These are phyloP conservation scores for Myriosclerotinia scirpicola DNA, from an alignment of 2,329 filamentous ascomycete species.

Conservation along the genomic window DNA sequence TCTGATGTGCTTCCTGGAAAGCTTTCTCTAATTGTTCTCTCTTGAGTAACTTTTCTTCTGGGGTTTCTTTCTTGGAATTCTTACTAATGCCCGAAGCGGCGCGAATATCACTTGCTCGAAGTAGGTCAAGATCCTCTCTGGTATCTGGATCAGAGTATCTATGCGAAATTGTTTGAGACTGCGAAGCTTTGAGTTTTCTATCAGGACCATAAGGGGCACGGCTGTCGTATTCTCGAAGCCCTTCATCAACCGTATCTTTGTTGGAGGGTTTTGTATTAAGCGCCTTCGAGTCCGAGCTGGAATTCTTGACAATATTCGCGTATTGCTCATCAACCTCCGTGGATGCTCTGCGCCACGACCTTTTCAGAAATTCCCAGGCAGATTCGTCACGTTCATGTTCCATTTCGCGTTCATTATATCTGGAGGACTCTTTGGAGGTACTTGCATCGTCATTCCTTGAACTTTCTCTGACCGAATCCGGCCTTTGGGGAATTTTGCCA, in stretches of 20 bases:
- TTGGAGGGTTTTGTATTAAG: background rate
- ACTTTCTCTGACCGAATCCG: too few relatives aligned
- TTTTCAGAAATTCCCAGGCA: too few relatives aligned
- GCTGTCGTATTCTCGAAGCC: background rate
- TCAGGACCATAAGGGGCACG: background rate
- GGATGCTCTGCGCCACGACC: too few relatives aligned
- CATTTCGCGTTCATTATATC: too few relatives aligned
- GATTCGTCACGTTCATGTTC: too few relatives aligned
- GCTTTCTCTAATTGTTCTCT: constrained; percentile 36
- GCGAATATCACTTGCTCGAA: constrained; percentile 36
- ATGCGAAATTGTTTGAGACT: background rate
- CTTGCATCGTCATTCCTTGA: too few relatives aligned
- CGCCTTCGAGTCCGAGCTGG: background rate
- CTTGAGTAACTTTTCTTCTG: constrained; percentile 33
- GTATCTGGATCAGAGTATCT: constrained; percentile 17
- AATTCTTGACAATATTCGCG: constrained; percentile 21
- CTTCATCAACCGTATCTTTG: background rate
- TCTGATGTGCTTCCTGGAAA: constrained; percentile 28
- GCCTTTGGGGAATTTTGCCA: too few relatives aligned
- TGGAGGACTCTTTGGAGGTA: too few relatives aligned
- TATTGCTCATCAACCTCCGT: constrained; percentile 1
- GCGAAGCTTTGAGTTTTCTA: background rate
- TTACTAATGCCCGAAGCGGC: constrained; percentile 31
- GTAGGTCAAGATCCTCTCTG: constrained; percentile 30
- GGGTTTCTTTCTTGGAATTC: constrained; percentile 26